Base-by-base conservation (phyloP, 148 eudicot species). In the Tetragonia tetragonoides region DNA sequence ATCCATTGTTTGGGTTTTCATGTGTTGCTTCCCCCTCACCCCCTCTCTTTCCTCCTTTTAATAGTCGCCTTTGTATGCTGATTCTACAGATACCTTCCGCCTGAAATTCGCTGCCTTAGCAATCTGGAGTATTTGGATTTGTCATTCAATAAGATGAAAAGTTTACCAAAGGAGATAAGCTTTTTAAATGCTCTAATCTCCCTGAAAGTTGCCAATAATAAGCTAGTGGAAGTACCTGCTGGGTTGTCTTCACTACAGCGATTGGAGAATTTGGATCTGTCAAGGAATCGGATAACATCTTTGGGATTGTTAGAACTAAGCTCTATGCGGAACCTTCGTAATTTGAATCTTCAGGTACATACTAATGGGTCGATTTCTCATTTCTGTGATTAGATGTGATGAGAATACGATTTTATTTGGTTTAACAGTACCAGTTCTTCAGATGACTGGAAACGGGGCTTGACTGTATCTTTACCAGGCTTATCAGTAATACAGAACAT, bases 101-200 rank as follows among this genome's bases (percentile, higher is more conserved):
- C 97, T 41, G 99, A 95, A 90, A 95, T 95, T 69, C 91, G 94
- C 44, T 85, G 86, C 72, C 94, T 95, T 76, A 73, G 37, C 78
- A 88, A 83, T 67, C 88, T 95, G 79, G 97, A 95, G 87, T 81
- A 82, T 82, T 86, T 95, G 67, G 94, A 95, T 84, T 87, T 95
- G 82, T 95, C 99, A 57, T 91, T 87, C 78, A 95, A 95, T 81
- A 92, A 93, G 88, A 79, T 95, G 88, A 84, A 87, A 83, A 88
- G 75, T 75, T 85, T 95, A 76, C 99, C 99, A 20, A 81, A 86
- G 79, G 97, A 95, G 87, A 86, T 95, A 53, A 68, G 92, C 80
- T 78, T 68, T 62, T 87, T 95, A 83, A 88, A 70, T 79, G 83
- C 82, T 51, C 91, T 95, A 80, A 75, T 88, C 70, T 87, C 90